phyloP scores from a whole-genome alignment of 306 rosid genomes.

The Rubus parviflorus region DNA sequence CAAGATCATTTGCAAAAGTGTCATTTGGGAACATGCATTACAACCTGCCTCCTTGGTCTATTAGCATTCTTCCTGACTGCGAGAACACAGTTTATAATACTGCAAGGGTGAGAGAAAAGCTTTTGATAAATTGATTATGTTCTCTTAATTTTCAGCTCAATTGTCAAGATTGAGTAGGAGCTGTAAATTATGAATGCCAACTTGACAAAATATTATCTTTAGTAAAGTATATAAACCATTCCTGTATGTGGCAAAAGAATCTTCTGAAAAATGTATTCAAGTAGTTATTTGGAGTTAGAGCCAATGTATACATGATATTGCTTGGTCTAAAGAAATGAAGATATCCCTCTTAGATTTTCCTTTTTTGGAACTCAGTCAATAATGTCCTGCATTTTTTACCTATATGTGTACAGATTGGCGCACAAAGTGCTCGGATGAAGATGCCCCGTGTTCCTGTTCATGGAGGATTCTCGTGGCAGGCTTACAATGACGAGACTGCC shows the following conservation, averaged over 20 bases:
- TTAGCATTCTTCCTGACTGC: constrained; percentile 98
- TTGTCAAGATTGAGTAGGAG: neutral
- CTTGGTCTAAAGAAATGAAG: neutral
- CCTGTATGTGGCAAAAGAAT: neutral
- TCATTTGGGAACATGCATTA: constrained; percentile 77
- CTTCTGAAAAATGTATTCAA: neutral
- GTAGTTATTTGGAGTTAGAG: neutral
- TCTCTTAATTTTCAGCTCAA: no score
- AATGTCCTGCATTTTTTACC: neutral
- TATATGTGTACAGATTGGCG: constrained; percentile 62
- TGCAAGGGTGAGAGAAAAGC: constrained; percentile 80
- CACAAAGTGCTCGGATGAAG: constrained; percentile 80
- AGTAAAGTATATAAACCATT: neutral
- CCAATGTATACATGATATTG: neutral
- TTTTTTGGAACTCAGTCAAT: neutral
- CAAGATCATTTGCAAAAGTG: constrained; percentile 63
- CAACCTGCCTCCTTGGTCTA: constrained; percentile 97
- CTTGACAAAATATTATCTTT: neutral
- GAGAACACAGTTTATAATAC: constrained; percentile 87
- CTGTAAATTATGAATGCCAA: neutral
- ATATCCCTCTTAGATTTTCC: neutral
- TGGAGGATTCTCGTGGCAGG: constrained; percentile 82
- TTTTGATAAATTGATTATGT: neutral
- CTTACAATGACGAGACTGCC: constrained; percentile 76
- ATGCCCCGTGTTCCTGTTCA: constrained; percentile 86